A percentile compares a stretch with the other conserved stretches of the same genome.
These are phyloP conservation scores for Bruguiera parviflora DNA, from an alignment of 345 rosid species.

Conservation along the genomic window DNA sequence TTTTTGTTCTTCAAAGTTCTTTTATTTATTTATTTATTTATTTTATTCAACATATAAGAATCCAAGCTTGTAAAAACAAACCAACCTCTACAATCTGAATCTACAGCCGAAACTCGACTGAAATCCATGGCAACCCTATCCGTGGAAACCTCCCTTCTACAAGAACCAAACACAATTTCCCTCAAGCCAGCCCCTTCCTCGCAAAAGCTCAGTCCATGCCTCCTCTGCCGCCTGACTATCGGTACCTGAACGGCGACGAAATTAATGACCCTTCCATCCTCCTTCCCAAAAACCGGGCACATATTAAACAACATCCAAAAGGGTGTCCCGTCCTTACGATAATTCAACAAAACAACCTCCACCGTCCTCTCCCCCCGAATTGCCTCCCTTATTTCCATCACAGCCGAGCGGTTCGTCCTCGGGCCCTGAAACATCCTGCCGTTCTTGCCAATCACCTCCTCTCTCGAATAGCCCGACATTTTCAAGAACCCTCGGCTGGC, in stretches of 20 bases:
- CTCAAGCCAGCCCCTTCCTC: conserved; percentile 37
- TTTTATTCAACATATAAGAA: too few species aligned
- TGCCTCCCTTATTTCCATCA: conserved; percentile 84
- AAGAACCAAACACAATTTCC: conserved; percentile 60
- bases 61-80: conserved; percentile 3
- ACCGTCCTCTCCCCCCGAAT: conserved; percentile 64
- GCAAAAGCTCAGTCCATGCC: conserved; percentile 32
- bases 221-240: conserved; percentile 26
- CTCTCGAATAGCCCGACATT: conserved; percentile 62
- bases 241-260: conserved; percentile 93
- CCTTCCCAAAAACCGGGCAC: conserved; percentile 60
- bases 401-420: conserved; percentile 57
- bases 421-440: conserved; percentile 86
- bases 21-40: too few species aligned
- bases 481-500: conserved; percentile 75
- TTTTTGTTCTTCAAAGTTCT: too few species aligned
- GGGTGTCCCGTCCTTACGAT: conserved; percentile 81
- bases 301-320: conserved; percentile 85
- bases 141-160: conserved; percentile 72
- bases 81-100: conserved; percentile 50
- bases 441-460: conserved; percentile 72
- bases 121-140: conserved; percentile 39
- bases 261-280: conserved; percentile 60
- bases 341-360: conserved; percentile 66
- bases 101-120: conserved; percentile 37